Percentiles rank a stretch among this genome's conserved stretches.
Evolutionary conservation across 2,329 filamentous ascomycete genomes (phyloP).

Genomic region (Talaromyces sp.): DNA sequence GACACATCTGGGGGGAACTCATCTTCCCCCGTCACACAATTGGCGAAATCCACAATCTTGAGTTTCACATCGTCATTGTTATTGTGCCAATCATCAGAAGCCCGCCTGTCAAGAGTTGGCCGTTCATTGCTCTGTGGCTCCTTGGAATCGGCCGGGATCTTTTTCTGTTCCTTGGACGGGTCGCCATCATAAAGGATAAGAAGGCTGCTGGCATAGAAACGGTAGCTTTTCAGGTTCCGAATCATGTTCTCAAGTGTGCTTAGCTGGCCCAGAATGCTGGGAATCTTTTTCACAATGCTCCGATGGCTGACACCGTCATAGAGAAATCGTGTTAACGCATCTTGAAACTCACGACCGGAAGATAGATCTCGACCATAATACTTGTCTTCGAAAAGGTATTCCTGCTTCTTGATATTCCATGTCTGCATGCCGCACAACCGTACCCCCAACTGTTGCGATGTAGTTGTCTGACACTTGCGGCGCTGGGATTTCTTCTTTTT

Average conservation of each 20-base stretch:
- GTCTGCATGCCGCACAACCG: slow-evolving; percentile 94
- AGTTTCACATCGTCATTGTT: slow-evolving; percentile 58
- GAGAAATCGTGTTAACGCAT: slow-evolving; percentile 81
- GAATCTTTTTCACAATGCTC: slow-evolving; percentile 81
- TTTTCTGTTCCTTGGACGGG: slow-evolving; percentile 22
- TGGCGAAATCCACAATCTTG: slow-evolving; percentile 98
- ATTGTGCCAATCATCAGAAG: slow-evolving; percentile 33
- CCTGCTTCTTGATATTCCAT: slow-evolving; percentile 79
- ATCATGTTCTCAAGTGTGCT: slow-evolving; percentile 79
- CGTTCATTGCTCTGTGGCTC: slow-evolving; percentile 16
- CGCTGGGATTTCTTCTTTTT: slow-evolving; percentile 93
- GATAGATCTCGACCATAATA: slow-evolving; percentile 90
- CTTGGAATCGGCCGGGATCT: slow-evolving; percentile 19
- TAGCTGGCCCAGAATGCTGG: slow-evolving; percentile 79
- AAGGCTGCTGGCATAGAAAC: slow-evolving; percentile 91
- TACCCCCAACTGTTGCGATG: slow-evolving; percentile 85
- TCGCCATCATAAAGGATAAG: slow-evolving; percentile 95
- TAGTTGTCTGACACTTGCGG: slow-evolving; percentile 87
- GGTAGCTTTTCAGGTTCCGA: slow-evolving; percentile 71
- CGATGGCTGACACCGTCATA: slow-evolving; percentile 80
- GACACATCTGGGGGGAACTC: slow-evolving; percentile 50
- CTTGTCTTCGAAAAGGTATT: slow-evolving; percentile 95
- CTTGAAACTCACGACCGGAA: slow-evolving; percentile 82
- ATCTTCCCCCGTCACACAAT: slow-evolving; percentile 88
- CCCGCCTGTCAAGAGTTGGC: slow-evolving; percentile 30